A percentile compares a stretch with the other conserved stretches of the same genome.
phyloP scores from a whole-genome alignment of 495 filamentous ascomycete species.

The Podospora bellae-mahoneyi region DNA sequence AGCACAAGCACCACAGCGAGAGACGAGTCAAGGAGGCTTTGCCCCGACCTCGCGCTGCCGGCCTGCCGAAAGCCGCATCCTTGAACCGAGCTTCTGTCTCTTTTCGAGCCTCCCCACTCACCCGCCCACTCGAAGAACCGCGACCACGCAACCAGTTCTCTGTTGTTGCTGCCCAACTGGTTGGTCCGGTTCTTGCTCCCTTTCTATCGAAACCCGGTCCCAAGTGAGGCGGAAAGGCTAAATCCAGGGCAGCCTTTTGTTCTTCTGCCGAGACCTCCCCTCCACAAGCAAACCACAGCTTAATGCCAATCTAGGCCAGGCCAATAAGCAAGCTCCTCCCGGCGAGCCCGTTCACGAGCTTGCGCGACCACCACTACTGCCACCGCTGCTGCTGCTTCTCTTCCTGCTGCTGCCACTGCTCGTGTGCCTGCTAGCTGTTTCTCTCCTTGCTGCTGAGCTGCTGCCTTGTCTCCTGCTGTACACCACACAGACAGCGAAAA shows the following conservation, averaged over 20 bases:
- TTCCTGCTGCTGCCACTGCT: not conserved
- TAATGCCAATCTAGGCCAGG: conserved; percentile 5
- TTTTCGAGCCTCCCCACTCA: conserved; percentile 25
- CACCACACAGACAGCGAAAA: conserved; percentile 2
- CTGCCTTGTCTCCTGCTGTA: conserved; percentile 1
- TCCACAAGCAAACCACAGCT: conserved; percentile 7
- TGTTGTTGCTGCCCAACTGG: conserved; percentile 35
- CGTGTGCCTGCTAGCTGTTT: not conserved
- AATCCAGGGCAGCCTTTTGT: conserved; percentile 13
- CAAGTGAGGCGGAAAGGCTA: conserved; percentile 22
- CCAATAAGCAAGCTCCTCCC: conserved; percentile 21
- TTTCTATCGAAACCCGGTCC: conserved; percentile 9
- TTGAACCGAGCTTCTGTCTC: conserved; percentile 23
- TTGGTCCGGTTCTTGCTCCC: conserved; percentile 3
- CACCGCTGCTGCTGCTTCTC: not conserved
- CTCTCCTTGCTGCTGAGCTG: not conserved
- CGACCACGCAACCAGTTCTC: conserved; percentile 18
- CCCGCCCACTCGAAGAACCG: conserved; percentile 13
- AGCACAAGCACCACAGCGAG: not conserved
- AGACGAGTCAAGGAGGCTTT: conserved; percentile 6
- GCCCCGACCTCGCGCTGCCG: conserved; percentile 18
- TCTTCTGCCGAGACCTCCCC: conserved; percentile 16
- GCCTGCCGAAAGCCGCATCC: conserved; percentile 26
- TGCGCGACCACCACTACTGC: conserved; percentile 7
- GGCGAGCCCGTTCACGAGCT: conserved; percentile 11